Base-by-base conservation (phyloP, 2,329 filamentous ascomycete genomes). In the Hypomyces perniciosus region DNA sequence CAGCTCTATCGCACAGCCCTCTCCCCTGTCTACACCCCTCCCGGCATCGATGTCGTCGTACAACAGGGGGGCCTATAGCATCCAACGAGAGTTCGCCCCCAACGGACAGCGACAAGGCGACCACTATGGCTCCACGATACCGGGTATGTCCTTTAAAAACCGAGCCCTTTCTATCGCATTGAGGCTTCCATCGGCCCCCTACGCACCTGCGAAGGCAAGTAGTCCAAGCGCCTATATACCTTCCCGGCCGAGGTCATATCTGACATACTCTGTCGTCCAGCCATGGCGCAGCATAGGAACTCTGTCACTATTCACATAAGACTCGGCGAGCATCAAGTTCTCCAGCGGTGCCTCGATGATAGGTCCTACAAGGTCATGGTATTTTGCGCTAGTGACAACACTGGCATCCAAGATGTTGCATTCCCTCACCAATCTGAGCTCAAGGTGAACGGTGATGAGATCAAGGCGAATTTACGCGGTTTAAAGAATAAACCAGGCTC, bases 401-500 rank as follows among this genome's bases (percentile, higher is more conserved):
- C 77, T 10, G 81, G 79, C 12, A 67, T 73, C 3, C 87, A 88
- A 46, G 90, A 97, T 55, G 84, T 99, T 48, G 74, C 88, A 1
- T 99, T 99, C 58, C 93, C 93, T 2, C 84, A 92, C 60, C 90
- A 96, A 69, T 87, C 93, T 31, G 93, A 99, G 65, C 78, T 99
- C 51, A 92, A 90, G 65, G 82, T 96, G 50, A 99, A 99, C 60
- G 79, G 83, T 8, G 86, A 86, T 33, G 90, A 96, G 51, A 79
- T 96, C 58, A 93, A 92, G 68, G 86, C 87, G n/a, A 99, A 97
- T 65, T 78, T 95, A 58, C 87, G 93, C 59, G 93, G 93, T 4
- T 71, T 99, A 55, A 99, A 99, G 71, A 96, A 96, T 67, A 95
- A 93, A 67, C 89, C 92, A 6, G 93, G 93, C 26, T 95, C 93